Evolutionary conservation across 495 filamentous ascomycete genomes (phyloP), one percentile per base, ranked within the genome.

Genomic region (Aspergillus mulundensis): DNA sequence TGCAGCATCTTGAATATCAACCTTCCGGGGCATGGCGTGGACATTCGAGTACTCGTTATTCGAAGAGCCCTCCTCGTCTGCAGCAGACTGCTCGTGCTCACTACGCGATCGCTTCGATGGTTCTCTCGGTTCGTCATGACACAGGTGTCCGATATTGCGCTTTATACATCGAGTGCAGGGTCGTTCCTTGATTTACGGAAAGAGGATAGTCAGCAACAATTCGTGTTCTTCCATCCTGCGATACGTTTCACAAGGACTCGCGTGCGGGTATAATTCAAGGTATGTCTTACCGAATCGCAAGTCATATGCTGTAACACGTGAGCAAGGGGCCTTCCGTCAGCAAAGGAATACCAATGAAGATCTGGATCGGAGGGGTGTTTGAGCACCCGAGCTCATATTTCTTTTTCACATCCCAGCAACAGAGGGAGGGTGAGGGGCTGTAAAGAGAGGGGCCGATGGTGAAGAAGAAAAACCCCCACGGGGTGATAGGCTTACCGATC

Each of bases 121-220:
- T 69, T 93, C 89, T 72, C 95, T 86, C 55, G 91, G 91, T 74
- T 97, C 94, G 70, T 99, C 94, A 76, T 97, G 94, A 75, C 94
- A 99, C 54, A 99, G 78, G 80, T 97, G 94, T 61, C 93, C 94
- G 70, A 99, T 99, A 78, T 95, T 95, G 66, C 94, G 88, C 73
- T 97, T 97, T 77, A 99, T 89, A 80, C 94, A 99, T 76, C 94
- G 85, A 54, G 89, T 90, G 81, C 94, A 99, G 50, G 94, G 94
- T 66, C 94, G 87, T 74, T 95, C 90, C 91, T 94, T 70, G 34
- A 66, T 19, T 54, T 52, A 53, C 32, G 11, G 62, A 45, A 50
- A 51, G 43, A 54, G 7, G 47, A 52, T 54, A 55, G 65, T 69
- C 66, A 70, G 68, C 66, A 66, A 54, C 53, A 50, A 53, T 51